Base-by-base conservation (phyloP, 2,329 filamentous ascomycete genomes). In the Cryphonectria carpinicola region DNA sequence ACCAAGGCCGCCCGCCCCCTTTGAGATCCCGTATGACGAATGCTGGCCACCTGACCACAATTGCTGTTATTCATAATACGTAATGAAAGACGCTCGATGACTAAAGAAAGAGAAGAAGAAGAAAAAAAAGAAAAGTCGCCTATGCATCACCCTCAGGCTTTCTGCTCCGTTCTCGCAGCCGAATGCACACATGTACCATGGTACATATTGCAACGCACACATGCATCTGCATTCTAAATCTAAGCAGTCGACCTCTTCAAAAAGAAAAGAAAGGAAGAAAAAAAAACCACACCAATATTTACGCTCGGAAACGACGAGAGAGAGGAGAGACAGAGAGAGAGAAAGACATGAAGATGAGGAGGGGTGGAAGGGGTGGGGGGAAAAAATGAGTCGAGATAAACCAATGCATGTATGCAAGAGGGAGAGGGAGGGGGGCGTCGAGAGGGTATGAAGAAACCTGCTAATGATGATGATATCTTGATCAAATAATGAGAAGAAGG, bases 41-140 rank as follows among this genome's bases (percentile, higher is more conserved):
- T 67, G 11, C 56, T 54, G 49, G 56, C 46, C 69, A 70, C 65
- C 65, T 70, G 69, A 70, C 65, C 28, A 43, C 61, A 62, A 4
- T 70, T 56, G 28, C 43, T 67, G 37, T 32, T 43, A 69, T 60
- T 64, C 62, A 68, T 46, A 58, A 35, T 70, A 72, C 68, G 68
- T 72, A 72, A 71, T 67, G 14, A 68, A 25, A 25, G 35, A 41
- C 62, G 52, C 56, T 41, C 25, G 11, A 46, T 61, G 66, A 71
- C 70, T 49, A 49, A 49, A 49, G 19, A 22, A 7, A 10, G n/a
- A 49, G 8, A 7, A 10, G n/a, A 49, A n/a, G 22, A 49, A 49
- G 22, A 46, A 7, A 17, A n/a, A 49, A n/a, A 65, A 25, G 28
- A 49, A 19, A 28, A 56, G 19, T n/a, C 37, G 19, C 35, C 3